Evolutionary conservation across 768 basidiomycete species (phyloP).

Genomic region (Collybiopsis luxurians): DNA sequence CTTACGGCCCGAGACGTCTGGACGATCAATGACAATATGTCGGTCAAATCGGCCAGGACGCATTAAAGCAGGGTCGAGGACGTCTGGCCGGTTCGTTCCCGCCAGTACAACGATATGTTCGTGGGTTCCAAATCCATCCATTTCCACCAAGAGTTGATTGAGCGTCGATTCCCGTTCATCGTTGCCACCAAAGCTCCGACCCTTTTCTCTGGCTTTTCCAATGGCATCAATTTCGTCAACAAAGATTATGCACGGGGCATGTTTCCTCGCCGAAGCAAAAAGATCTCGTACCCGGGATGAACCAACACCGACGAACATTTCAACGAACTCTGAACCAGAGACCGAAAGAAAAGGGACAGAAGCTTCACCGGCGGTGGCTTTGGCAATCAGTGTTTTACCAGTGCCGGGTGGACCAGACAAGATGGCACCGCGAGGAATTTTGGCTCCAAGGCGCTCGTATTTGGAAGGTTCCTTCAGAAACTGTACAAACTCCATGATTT

Average conservation of each 20-base stretch:
- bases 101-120: conserved; percentile 96
- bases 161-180: conserved; percentile 97
- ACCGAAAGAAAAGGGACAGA: conserved; percentile 98
- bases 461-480: conserved; percentile 94
- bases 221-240: conserved; percentile 99
- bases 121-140: conserved; percentile 98
- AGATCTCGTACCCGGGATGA: conserved; percentile 96
- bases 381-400: conserved; percentile 96
- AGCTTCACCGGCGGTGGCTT: conserved; percentile 98
- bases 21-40: conserved; percentile 92
- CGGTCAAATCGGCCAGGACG: conserved; percentile 98
- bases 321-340: conserved; percentile 98
- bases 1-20: conserved; percentile 90
- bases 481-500: conserved; percentile 99
- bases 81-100: conserved; percentile 96
- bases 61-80: conserved; percentile 92
- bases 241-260: conserved; percentile 98
- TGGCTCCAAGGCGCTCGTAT: conserved; percentile 96
- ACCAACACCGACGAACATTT: conserved; percentile 99
- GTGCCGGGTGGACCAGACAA: conserved; percentile 96
- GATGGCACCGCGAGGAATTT: conserved; percentile 95
- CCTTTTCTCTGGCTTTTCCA: conserved; percentile 86
- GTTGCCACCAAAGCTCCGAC: conserved; percentile 79
- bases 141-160: conserved; percentile 96
- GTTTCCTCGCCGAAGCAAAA: conserved; percentile 95